Evolutionary conservation across 805 yeast species (phyloP).

Genomic region (Kodamaea kakaduensis): DNA sequence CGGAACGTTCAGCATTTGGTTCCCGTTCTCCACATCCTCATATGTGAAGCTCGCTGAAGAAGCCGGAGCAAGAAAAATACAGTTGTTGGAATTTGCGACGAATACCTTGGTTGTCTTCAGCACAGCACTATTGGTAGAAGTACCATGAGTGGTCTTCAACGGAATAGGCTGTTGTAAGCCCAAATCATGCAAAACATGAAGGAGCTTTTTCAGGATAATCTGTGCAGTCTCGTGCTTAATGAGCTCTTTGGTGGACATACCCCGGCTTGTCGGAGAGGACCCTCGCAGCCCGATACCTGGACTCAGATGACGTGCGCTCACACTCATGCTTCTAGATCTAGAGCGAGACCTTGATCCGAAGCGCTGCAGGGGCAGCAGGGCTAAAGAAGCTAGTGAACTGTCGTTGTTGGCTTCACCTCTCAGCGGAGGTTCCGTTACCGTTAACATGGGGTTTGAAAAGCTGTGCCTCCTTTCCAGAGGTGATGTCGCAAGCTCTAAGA

Average conservation of each 20-base stretch:
- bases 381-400: not conserved
- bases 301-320: not conserved
- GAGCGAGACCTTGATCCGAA: conserved; percentile 10
- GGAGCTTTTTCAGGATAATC: conserved; percentile 33
- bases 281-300: not conserved
- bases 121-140: conserved; percentile 17
- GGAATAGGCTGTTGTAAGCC: conserved; percentile 41
- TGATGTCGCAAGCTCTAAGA: conserved; percentile 17
- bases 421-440: conserved; percentile 16
- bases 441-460: conserved; percentile 19
- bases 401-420: not conserved
- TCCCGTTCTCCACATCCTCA: conserved; percentile 41
- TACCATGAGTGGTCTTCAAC: conserved; percentile 25
- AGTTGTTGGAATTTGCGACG: conserved; percentile 38
- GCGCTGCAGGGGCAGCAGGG: conserved; percentile 10
- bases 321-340: conserved; percentile 9
- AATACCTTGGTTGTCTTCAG: conserved; percentile 29
- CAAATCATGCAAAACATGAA: conserved; percentile 26
- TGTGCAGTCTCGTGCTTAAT: conserved; percentile 37
- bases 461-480: conserved; percentile 19
- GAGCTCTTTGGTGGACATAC: conserved; percentile 29
- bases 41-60: conserved; percentile 37
- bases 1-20: conserved; percentile 6
- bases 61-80: conserved; percentile 38
- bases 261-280: conserved; percentile 1